Evolutionary conservation across 2,329 filamentous ascomycete genomes (phyloP), one percentile per base, ranked within the genome.

Genomic region (Nemania diffusa): DNA sequence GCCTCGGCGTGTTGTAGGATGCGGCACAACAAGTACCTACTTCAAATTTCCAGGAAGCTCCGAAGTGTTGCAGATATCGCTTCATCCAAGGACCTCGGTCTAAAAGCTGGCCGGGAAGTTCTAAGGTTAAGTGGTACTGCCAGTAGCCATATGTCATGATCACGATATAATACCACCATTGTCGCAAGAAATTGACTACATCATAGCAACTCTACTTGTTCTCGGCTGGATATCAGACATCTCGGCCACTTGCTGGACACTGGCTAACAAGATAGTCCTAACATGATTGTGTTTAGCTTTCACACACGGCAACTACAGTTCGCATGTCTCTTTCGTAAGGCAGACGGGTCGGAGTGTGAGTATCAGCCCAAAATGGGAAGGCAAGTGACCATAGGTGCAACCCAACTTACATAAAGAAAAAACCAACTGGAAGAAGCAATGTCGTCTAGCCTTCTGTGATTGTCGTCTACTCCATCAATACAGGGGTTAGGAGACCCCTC

Each of bases 401-500:
- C 17, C 2, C 6, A 37, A n/a, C 7, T 42, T 22, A 17, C 3
- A n/a, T n/a, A n/a, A n/a, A n/a, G n/a, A n/a, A 44, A 13, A 29
- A 53, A 27, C 27, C 7, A 27, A 37, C n/a, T 37, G 15, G 48
- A 50, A 37, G 24, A 53, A 46, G 27, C 17, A 17, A 46, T 46
- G 4, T 55, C 40, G 29, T 22, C n/a, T 42, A 26, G 20, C 27
- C 20, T 37, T 34, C 27, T 55, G 62, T 56, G 17, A 13, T 8
- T 5, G 20, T 48, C 48, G 57, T 60, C 37, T 48, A 51, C 29
- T 50, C 22, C 17, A 52, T 34, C 27, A 7, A 22, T 29, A 42
- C 62, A 56, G 50, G 40, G 57, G n/a, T 26, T 26, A 53, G 17
- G 34, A 15, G 37, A 52, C 29, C 26, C n/a, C 24, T 57, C 53